Base-by-base conservation (phyloP, 225 moss, liverwort and hornwort genomes). In the Marchantia paleacea region DNA sequence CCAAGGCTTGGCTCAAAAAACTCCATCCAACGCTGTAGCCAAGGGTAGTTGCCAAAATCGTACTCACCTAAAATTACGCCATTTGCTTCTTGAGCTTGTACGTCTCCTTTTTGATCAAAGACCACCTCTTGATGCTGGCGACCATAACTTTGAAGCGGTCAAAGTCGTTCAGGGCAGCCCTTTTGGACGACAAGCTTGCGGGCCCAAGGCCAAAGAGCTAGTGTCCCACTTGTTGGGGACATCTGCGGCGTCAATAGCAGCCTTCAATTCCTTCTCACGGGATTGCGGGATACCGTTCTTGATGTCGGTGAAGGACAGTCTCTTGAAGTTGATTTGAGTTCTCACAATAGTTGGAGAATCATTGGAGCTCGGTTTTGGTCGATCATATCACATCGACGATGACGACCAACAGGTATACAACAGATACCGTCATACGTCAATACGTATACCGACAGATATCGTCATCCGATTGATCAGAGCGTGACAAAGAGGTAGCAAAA, bases 111-210 rank as follows among this genome's bases (percentile, higher is more conserved):
- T 86, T 85, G 12, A 95, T 83, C 60, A 93, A 83, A 25, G 90
- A 88, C 53, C 91, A 80, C 79, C 89, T 85, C 88, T 90, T 93
- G 61, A 93, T 81, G 48, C 90, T 89, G 3, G 91, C 91, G 67
- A 91, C 90, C 93, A 95, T 93, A 18, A 95, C 93, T 88, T 95
- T 95, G 75, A 93, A 95, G 30, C 92, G 85, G 57, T 95, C 92
- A 77, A 95, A 93, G 80, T 95, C 93, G 72, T 87, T 93, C 72
- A 93, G 85, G 57, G 63, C 86, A 28, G 91, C 93, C 66, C 72
- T 91, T 78, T 12, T 91, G 87, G 29, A 95, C 93, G 11, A 92
- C 86, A 5, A 95, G 89, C 88, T 95, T 95, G 61, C 92, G 85
- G 10, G 93, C 95, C 95, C 93, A 2, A 39, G 39, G 39, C 39